phyloP scores from a whole-genome alignment of 2,329 filamentous ascomycete genomes.

The Colletotrichum echinochloae region DNA sequence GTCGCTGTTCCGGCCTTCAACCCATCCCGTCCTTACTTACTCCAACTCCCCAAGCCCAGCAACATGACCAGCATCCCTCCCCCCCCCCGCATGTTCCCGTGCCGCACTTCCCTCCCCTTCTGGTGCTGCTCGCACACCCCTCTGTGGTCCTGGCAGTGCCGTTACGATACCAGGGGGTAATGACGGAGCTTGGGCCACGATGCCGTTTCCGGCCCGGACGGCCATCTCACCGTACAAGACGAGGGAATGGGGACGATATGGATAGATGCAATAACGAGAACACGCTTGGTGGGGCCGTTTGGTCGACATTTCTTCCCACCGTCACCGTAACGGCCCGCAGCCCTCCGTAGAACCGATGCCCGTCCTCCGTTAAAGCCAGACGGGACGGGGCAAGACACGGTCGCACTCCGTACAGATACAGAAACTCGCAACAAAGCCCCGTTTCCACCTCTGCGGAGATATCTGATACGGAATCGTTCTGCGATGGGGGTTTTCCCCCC shows the following conservation, averaged over 20 bases:
- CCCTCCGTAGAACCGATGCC: neutral
- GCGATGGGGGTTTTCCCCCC: no score
- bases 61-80: neutral
- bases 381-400: neutral
- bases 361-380: neutral
- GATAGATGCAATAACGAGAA: slow-evolving; percentile 32
- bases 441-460: neutral
- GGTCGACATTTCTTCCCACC: neutral
- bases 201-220: neutral
- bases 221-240: neutral
- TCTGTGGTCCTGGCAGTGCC: neutral
- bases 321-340: neutral
- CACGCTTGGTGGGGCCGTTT: neutral
- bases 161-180: neutral
- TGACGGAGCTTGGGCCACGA: slow-evolving; percentile 6
- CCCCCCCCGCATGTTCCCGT: neutral
- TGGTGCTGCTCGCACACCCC: neutral
- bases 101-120: neutral
- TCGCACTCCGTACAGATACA: neutral
- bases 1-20: neutral
- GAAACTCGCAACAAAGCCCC: neutral
- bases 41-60: neutral
- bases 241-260: neutral
- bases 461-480: neutral
- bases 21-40: neutral